Base-by-base conservation (phyloP, 2,329 filamentous ascomycete genomes). In the Ceratocystis huliohia region DNA sequence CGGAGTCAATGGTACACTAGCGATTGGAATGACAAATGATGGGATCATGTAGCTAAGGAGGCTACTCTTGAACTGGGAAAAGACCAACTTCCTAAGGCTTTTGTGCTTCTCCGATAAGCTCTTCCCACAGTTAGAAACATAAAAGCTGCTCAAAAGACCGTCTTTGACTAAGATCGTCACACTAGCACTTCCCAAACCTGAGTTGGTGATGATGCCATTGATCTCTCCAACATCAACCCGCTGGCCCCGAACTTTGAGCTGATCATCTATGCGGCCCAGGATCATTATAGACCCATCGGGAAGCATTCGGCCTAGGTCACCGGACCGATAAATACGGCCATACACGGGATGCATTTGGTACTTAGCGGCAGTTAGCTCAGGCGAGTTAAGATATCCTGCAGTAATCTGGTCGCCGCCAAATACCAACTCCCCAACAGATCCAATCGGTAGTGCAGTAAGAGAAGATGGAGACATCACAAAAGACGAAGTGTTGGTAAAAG, bases 331-430 rank as follows among this genome's bases (percentile, higher is more conserved):
- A 0, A 96, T 75, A 1, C 85, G 83, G 1, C 91, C 91, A 72
- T 84, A 88, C 0, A 73, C 68, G 0, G 85, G 80, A 71, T 95
- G 88, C 0, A 84, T 69, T 61, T 93, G 79, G 68, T 96, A 89
- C 70, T 86, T 90, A 13, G 80, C 75, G 0, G 77, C 74, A 0
- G 87, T 90, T 50, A 89, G 75, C 2, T 81, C 79, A 0, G 83
- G 80, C 74, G 82, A 79, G 67, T 87, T 84, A 33, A 94, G 78
- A 71, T 93, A 96, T 1, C 89, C 90, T 48, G 81, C 79, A 53
- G 84, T 86, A 4, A 96, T 84, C 75, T 96, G 91, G 62, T 89
- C 84, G 10, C 91, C 92, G 15, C 90, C 91, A 73, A 96, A 94
- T 72, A 89, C 95, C 5, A 96, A 79, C 73, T 96, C 91, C 10